These are phyloP conservation scores for Cardiospermum halicacabum DNA, from an alignment of 345 rosid genomes.

Conservation along the genomic window DNA sequence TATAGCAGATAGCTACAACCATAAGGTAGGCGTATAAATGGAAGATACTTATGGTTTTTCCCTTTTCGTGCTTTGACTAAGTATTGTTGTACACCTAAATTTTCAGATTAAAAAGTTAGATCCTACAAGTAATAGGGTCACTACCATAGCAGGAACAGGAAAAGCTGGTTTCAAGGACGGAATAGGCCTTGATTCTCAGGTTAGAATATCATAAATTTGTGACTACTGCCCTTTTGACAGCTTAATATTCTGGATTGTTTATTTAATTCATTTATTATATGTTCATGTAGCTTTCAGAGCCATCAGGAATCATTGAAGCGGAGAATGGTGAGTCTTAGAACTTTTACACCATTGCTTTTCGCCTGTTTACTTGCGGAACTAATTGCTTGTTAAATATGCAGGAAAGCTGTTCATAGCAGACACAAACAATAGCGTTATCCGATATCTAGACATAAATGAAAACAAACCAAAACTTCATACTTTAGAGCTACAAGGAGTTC, in stretches of 20 bases:
- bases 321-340: slow-evolving; percentile 50
- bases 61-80: background rate
- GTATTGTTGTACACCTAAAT: background rate
- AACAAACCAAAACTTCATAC: slow-evolving; percentile 53
- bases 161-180: slow-evolving; percentile 96
- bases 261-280: slow-evolving; percentile 11
- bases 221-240: background rate
- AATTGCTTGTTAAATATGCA: slow-evolving; percentile 27
- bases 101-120: slow-evolving; percentile 83
- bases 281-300: slow-evolving; percentile 81
- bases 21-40: slow-evolving; percentile 49
- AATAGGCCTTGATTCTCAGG: slow-evolving; percentile 65
- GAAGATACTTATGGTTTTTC: background rate
- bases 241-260: slow-evolving; percentile 11
- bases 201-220: slow-evolving; percentile 19
- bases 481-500: slow-evolving; percentile 78
- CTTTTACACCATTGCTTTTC: background rate
- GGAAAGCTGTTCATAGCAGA: slow-evolving; percentile 81
- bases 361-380: background rate
- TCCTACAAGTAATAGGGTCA: slow-evolving; percentile 65
- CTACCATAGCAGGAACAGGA: slow-evolving; percentile 83
- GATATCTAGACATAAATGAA: slow-evolving; percentile 64
- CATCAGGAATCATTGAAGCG: slow-evolving; percentile 73
- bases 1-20: slow-evolving; percentile 89
- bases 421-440: slow-evolving; percentile 76